Percentiles rank a stretch among this genome's conserved stretches.
Conservation (phyloP, 257 asterid genomes). For the Gardenia jasminoides region DNA sequence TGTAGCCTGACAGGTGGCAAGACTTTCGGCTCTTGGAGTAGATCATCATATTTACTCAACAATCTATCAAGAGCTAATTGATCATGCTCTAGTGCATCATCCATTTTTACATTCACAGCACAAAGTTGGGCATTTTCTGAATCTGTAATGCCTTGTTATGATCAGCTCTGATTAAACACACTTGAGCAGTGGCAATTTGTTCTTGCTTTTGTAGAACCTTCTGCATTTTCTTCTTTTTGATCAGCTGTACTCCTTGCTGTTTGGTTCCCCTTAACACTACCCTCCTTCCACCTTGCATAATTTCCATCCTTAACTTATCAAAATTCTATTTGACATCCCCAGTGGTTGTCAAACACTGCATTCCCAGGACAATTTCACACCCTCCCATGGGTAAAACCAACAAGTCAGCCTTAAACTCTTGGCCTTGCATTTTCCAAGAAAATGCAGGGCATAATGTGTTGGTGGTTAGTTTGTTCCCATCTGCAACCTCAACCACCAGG, state of each 20-base stretch:
- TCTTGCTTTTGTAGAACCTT: too few species aligned
- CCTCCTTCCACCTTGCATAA: background rate
- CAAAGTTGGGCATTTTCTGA: too few species aligned
- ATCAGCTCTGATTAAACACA: too few species aligned
- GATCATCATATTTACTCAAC: too few species aligned
- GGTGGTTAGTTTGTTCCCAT: background rate
- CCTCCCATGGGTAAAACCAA: background rate
- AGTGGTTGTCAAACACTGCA: background rate
- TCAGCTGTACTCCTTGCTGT: background rate
- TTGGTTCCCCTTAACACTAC: background rate
- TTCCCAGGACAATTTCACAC: background rate
- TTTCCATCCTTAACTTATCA: background rate
- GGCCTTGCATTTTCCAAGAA: background rate
- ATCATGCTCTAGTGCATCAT: too few species aligned
- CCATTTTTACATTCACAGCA: too few species aligned
- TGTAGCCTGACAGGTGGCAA: too few species aligned
- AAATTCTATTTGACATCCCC: background rate
- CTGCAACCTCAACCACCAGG: background rate
- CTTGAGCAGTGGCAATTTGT: too few species aligned
- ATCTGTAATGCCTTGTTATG: too few species aligned
- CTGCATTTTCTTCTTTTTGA: too few species aligned
- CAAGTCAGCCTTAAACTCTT: background rate
- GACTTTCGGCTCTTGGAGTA: too few species aligned
- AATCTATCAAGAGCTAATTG: too few species aligned
- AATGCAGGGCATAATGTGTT: fast-evolving